Conservation (phyloP, 345 rosid genomes). For the Pseudoturritis turrita region DNA sequence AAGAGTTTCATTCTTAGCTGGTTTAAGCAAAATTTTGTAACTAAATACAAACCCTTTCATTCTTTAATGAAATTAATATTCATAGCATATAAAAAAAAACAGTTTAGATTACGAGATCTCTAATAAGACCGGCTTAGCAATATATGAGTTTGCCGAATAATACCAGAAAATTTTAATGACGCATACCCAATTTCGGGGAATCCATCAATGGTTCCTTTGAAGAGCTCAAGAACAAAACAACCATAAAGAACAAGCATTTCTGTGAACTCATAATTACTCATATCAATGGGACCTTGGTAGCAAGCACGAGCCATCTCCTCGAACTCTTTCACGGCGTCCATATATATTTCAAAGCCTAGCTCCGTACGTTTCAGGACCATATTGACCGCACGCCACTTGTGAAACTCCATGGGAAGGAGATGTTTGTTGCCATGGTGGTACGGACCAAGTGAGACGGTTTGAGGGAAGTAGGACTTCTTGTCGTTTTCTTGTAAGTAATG, state of each 20-base stretch:
- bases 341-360: constrained; percentile 45
- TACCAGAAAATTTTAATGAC: not conserved
- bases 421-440: constrained; percentile 69
- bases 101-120: too few relatives aligned
- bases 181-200: constrained; percentile 47
- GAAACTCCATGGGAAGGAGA: constrained; percentile 68
- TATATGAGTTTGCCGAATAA: not conserved
- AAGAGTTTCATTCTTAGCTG: too few relatives aligned
- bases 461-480: constrained; percentile 68
- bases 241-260: constrained; percentile 86
- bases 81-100: not conserved
- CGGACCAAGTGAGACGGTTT: constrained; percentile 70
- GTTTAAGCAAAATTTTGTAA: too few relatives aligned
- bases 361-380: constrained; percentile 51
- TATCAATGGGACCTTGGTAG: constrained; percentile 51
- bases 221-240: constrained; percentile 69
- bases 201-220: constrained; percentile 60
- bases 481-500: constrained; percentile 42
- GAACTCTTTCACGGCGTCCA: constrained; percentile 56
- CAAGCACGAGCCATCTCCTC: constrained; percentile 65
- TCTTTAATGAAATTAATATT: too few relatives aligned
- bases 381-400: constrained; percentile 77
- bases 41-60: too few relatives aligned
- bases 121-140: not conserved
- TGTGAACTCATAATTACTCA: constrained; percentile 60